Base-by-base conservation (phyloP, 2,329 filamentous ascomycete genomes). In the Microcera coccophila region DNA sequence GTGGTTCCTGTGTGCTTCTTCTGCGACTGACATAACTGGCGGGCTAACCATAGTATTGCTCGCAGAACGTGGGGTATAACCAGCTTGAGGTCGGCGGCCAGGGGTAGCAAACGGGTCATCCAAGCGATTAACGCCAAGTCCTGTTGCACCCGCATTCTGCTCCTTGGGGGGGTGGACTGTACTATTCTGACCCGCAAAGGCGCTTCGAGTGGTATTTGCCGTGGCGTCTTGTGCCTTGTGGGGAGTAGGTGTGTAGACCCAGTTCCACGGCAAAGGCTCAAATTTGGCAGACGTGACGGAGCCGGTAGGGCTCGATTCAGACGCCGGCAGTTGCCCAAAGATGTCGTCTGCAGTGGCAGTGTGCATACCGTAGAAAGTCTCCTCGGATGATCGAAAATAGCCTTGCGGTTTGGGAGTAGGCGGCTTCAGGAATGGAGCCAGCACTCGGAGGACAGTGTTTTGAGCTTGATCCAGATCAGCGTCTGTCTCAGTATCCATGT, bases 341-440 rank as follows among this genome's bases (percentile, higher is more conserved):
- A 76, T 51, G 15, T 76, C 74, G 36, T 75, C 71, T 19, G 75
- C 72, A 7, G 72, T 75, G 3, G 65, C 58, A 9, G 71, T 73
- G 53, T 75, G 70, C 75, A 80, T 78, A 14, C 74, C 77, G 47
- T 79, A 80, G 2, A 73, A 78, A 3, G 73, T 42, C 33, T 76
- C 72, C 5, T 59, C 60, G 2, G 61, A 58, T 3, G 60, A 61
- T 15, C 62, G 59, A 17, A 47, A 46, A 1, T 62, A 58, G 33
- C 63, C 60, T 34, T 60, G 51, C 15, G 64, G 60, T 32, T 69
- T 64, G 7, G 69, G 65, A 46, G 75, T 66, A 19, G 72, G 67
- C 38, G 69, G 72, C 37, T 65, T 65, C 18, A 78, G 54, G 45
- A 77, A 75, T 4, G 70, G 71, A 18, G 72, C 67, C n/a, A 78